Base-by-base conservation (phyloP, 306 rosid genomes). In the Cicer judaicum region DNA sequence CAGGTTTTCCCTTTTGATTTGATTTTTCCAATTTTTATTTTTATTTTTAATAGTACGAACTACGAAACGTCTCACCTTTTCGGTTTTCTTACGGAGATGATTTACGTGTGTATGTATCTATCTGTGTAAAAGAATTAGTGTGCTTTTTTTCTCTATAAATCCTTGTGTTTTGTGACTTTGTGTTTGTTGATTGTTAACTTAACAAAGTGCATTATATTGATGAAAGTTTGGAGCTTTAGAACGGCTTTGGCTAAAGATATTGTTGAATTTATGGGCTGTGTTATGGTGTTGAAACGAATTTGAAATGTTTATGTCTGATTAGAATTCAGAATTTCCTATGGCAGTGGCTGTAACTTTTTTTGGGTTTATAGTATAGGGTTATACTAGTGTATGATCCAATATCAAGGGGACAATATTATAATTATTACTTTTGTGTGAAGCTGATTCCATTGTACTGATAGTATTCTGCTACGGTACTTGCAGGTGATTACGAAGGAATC, bases 401-500 rank as follows among this genome's bases (percentile, higher is more conserved):
- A 11, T 29, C 44, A 11, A 24, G 3, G 63, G 55, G n/a, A 40
- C 18, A 6, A 14, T 40, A 1, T 50, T 34, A 7, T 10, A 4
- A 18, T 18, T 38, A 24, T 29, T 9, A 53, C 40, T 76, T 43
- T 69, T 48, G 13, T 42, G 19, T 47, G 29, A 68, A 80, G 72
- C 29, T 53, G 56, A 56, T 68, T 60, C 1, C 7, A 4, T 63
- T 70, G 61, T 48, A 36, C 73, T 71, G 47, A 79, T 54, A 3
- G 0, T 75, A 67, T 73, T 79, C 52, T 18, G 14, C 60, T 64
- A 70, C 80, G 73, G 15, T 9, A 52, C 56, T 70, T 85, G 76
- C 78, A 88, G 99, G 96, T 94, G 34, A 92, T 94, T 34, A 94
- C 95, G 0, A 82, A 78, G 83, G 93, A 90, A 72, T 90, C 97